Evolutionary conservation across 2,329 filamentous ascomycete genomes (phyloP).

Genomic region (Claviceps purpurea): DNA sequence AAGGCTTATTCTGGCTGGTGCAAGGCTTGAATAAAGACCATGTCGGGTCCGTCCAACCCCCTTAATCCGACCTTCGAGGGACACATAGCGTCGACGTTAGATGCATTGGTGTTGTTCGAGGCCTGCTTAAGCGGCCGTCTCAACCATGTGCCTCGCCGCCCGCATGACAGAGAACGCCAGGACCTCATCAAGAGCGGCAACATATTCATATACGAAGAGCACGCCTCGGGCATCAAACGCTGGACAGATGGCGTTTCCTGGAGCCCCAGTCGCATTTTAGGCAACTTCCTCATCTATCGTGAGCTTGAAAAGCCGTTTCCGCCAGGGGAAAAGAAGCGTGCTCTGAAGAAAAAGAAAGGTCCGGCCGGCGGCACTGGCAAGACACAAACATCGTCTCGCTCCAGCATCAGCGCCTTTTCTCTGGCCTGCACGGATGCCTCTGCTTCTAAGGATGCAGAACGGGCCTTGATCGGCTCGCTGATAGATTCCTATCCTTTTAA

Average conservation of each 20-base stretch:
- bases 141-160: conserved; percentile 66
- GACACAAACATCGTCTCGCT: conserved; percentile 13
- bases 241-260: conserved; percentile 90
- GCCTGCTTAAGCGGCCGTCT: conserved; percentile 58
- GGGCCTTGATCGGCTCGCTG: conserved; percentile 59
- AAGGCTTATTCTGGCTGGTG: background rate
- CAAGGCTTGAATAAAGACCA: background rate
- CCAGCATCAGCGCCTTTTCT: conserved; percentile 7
- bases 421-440: conserved; percentile 1
- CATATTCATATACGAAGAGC: conserved; percentile 86
- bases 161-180: conserved; percentile 70
- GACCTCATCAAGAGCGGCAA: conserved; percentile 71
- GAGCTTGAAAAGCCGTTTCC: conserved; percentile 68
- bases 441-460: conserved; percentile 18
- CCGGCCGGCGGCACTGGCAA: conserved; percentile 23
- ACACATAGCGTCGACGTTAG: conserved; percentile 53
- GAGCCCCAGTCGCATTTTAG: conserved; percentile 77
- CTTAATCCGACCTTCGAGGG: conserved; percentile 55
- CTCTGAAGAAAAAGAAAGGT: conserved; percentile 54
- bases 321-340: conserved; percentile 73
- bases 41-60: conserved; percentile 10
- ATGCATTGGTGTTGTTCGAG: conserved; percentile 72
- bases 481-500: conserved; percentile 89
- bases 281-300: conserved; percentile 76
- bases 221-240: conserved; percentile 79